Evolutionary conservation across 805 yeast genomes (phyloP).

Genomic region (Hagleromyces aurorensis): DNA sequence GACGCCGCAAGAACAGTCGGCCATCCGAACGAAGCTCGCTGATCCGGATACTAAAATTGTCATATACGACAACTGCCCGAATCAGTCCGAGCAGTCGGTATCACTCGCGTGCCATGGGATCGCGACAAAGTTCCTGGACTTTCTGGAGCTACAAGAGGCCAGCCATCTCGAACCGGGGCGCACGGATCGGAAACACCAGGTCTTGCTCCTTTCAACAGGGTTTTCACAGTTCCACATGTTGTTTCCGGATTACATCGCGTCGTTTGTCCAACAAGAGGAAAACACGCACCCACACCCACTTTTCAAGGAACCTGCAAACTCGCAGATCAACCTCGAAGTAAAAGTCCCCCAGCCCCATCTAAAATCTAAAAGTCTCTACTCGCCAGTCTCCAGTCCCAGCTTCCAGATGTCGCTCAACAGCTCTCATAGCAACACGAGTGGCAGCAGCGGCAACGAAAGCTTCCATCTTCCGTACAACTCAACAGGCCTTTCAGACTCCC

Average conservation of each 20-base stretch:
- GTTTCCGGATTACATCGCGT: conserved; percentile 15
- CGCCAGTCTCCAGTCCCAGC: no score
- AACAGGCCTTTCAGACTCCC: conserved; percentile 17
- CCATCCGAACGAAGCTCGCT: conserved; percentile 5
- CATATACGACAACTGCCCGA: conserved; percentile 20
- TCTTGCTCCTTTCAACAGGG: conserved; percentile 19
- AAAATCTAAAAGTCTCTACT: no score
- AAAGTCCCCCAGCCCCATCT: no score
- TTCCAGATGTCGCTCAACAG: no score
- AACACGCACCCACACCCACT: no score
- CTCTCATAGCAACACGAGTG: no score
- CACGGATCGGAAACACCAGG: no score
- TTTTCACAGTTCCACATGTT: conserved; percentile 13
- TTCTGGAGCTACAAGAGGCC: conserved; percentile 3
- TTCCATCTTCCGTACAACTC: no score
- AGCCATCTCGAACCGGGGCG: not conserved
- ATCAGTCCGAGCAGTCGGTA: conserved; percentile 18
- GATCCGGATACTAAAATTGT: conserved; percentile 16
- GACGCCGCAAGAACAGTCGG: conserved; percentile 38
- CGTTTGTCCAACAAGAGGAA: conserved; percentile 3
- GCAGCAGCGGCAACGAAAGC: no score
- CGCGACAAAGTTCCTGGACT: conserved; percentile 18
- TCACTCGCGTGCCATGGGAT: conserved; percentile 25
- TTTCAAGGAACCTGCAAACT: no score
- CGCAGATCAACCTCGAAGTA: no score